These are phyloP conservation scores for Pythium grandisporangium DNA, from an alignment of 352 stramenopile genomes.

Conservation along the genomic window DNA sequence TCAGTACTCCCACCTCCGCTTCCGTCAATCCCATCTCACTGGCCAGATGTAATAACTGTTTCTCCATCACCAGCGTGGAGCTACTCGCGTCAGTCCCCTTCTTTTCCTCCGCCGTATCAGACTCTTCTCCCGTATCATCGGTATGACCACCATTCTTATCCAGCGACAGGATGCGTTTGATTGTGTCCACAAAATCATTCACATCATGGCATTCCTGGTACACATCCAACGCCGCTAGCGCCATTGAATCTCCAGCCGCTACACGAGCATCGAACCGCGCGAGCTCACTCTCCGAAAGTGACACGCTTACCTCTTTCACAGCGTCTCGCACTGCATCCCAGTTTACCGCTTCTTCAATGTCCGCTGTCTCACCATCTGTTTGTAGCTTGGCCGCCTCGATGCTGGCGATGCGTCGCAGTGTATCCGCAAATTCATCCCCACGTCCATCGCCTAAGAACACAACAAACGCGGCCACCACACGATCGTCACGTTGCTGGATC, in stretches of 20 bases:
- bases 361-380: background rate
- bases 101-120: background rate
- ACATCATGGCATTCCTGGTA: constrained; percentile 33
- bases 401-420: constrained; percentile 32
- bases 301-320: constrained; percentile 14
- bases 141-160: no score
- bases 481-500: constrained; percentile 38
- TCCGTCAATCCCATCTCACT: constrained; percentile 16
- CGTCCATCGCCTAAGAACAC: constrained; percentile 59
- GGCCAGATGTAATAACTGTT: constrained; percentile 29
- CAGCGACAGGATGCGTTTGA: constrained; percentile 38
- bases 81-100: background rate
- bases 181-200: constrained; percentile 43
- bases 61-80: constrained; percentile 16
- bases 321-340: constrained; percentile 13
- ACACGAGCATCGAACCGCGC: constrained; percentile 20
- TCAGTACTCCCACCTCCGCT: constrained; percentile 20
- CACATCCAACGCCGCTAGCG: constrained; percentile 50
- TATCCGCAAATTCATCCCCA: constrained; percentile 53
- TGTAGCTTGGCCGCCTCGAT: constrained; percentile 18
- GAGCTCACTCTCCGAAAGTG: constrained; percentile 17
- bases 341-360: background rate
- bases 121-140: no score
- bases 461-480: constrained; percentile 55
- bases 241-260: constrained; percentile 20